These are phyloP conservation scores for Starmerella khaoyaiensis DNA, from an alignment of 805 yeast species.

Conservation along the genomic window DNA sequence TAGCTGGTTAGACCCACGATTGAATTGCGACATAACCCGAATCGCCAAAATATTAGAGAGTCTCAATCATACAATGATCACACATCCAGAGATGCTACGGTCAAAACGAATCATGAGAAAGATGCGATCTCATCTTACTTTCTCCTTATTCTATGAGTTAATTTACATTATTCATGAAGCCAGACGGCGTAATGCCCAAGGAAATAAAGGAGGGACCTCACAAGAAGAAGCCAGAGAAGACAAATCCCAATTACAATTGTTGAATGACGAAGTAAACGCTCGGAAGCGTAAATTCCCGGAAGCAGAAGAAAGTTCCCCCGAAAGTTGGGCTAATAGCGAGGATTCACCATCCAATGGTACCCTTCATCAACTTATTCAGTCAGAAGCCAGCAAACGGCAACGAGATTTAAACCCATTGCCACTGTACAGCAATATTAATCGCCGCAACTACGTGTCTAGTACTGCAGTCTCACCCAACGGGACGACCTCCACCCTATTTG, in stretches of 20 bases:
- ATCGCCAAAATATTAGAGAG: conserved; percentile 85
- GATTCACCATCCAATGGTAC: conserved; percentile 7
- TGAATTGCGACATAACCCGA: conserved; percentile 79
- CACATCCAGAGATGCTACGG: conserved; percentile 72
- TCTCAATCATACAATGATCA: conserved; percentile 70
- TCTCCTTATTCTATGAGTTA: conserved; percentile 78
- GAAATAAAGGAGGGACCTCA: conserved; percentile 2
- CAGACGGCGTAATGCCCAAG: conserved; percentile 42
- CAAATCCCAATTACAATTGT: neutral
- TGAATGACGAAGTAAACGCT: neutral
- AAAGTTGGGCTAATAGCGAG: conserved; percentile 4
- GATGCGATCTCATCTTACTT: conserved; percentile 87
- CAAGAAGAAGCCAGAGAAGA: neutral
- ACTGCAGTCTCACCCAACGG: conserved; percentile 86
- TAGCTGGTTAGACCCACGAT: conserved; percentile 63
- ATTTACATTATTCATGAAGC: conserved; percentile 95
- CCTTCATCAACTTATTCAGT: conserved; percentile 7
- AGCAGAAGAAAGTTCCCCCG: conserved; percentile 5
- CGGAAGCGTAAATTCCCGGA: neutral
- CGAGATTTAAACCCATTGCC: conserved; percentile 55
- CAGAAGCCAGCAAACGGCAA: conserved; percentile 1
- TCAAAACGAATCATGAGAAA: conserved; percentile 67
- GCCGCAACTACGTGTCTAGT: conserved; percentile 74
- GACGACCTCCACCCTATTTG: too few relatives aligned
- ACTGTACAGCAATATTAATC: conserved; percentile 77